Base-by-base conservation (phyloP, 345 rosid species). In the Boechera retrofracta region DNA sequence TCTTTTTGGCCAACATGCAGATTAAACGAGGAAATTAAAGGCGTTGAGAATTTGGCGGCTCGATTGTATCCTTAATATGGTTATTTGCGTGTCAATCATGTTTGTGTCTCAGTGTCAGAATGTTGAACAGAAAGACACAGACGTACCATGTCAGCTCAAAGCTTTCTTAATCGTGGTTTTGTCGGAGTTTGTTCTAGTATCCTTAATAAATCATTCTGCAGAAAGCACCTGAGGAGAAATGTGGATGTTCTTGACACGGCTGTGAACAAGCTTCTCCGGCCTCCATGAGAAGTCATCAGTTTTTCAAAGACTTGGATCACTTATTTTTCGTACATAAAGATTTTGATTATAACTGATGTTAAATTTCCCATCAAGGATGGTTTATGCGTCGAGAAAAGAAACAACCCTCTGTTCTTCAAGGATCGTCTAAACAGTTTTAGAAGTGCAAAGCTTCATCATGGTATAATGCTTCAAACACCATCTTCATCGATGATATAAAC, bases 21-120 rank as follows among this genome's bases (percentile, higher is more conserved):
- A 85, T 81, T 95, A 68, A 95, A 95, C 15, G 91, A 92, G 83
- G 98, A 92, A 83, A 87, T 92, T 87, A 95, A 87, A 84, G 94
- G 91, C 38, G 51, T 84, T 59, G 94, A 92, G 49, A 75, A 66
- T 60, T 82, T 95, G 77, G 94, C 89, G 9, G 77, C 71, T 57
- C 85, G 87, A 61, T 66, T 95, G 99, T 95, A 95, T 92, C 99
- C 98, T 88, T 86, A 38, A n/a, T 47, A 18, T 67, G 16, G 36
- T 55, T 74, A 21, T 71, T 71, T 64, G 28, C 2, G 12, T 53
- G 24, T 70, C 31, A 4, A 3, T 18, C 12, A 48, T 67, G 58
- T 71, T 42, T 63, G 51, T 53, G 41, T 52, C 57, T 49, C 42
- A 67, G 39, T 60, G 32, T 26, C 52, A 41, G 47, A 68, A 60